These are phyloP conservation scores for Noccaea caerulescens DNA, from an alignment of 345 rosid species.

Conservation along the genomic window DNA sequence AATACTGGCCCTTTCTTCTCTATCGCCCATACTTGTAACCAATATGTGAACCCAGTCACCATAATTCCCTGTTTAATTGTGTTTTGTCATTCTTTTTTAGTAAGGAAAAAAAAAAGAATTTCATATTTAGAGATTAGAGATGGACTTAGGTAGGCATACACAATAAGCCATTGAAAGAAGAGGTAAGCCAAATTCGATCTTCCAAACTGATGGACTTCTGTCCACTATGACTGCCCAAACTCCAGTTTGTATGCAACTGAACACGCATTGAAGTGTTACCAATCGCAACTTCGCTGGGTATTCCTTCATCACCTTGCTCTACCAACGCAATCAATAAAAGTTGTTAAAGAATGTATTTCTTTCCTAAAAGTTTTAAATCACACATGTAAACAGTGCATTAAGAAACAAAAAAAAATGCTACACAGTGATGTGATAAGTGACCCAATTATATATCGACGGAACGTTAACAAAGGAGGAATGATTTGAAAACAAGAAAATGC, in stretches of 20 bases:
- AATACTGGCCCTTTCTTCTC: conserved; percentile 92
- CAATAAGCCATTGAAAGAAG: conserved; percentile 83
- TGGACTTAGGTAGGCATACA: conserved; percentile 48
- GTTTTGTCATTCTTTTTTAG: neutral
- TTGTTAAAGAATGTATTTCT: neutral
- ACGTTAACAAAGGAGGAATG: too few species aligned
- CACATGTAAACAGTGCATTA: too few species aligned
- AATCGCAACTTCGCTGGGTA: conserved; percentile 73
- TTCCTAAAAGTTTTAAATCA: neutral
- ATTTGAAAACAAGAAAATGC: too few species aligned
- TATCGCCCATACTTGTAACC: conserved; percentile 87
- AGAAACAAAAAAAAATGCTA: too few species aligned
- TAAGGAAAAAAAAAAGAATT: neutral
- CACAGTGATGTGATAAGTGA: too few species aligned
- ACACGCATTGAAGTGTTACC: conserved; percentile 73
- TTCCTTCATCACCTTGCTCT: conserved; percentile 56
- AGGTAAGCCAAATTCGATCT: conserved; percentile 68
- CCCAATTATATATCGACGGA: too few species aligned
- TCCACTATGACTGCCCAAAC: conserved; percentile 64
- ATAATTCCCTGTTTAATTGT: conserved; percentile 62
- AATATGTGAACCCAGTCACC: conserved; percentile 72
- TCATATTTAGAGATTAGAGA: neutral
- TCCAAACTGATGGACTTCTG: conserved; percentile 73
- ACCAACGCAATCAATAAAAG: neutral
- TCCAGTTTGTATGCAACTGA: conserved; percentile 73